Evolutionary conservation across 345 rosid genomes (phyloP).

Genomic region (Kernera saxatilis): DNA sequence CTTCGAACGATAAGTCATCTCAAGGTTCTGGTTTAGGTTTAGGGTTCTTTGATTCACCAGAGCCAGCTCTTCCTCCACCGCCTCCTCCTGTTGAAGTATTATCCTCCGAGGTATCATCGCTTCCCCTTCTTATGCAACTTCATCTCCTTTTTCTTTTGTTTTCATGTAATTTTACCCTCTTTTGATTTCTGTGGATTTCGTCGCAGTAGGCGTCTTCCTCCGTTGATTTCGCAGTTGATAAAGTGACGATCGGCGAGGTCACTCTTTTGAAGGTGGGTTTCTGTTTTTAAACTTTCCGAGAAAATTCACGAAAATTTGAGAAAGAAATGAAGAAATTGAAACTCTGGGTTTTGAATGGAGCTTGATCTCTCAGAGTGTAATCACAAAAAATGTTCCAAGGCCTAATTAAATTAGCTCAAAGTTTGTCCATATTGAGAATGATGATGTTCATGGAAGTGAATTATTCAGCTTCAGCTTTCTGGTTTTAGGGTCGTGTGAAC

Average conservation of each 20-base stretch:
- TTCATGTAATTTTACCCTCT: not conserved
- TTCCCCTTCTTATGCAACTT: not conserved
- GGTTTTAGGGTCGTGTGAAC: slow-evolving; percentile 71
- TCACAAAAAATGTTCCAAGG: not conserved
- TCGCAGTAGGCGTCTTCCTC: slow-evolving; percentile 45
- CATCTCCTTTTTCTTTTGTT: not conserved
- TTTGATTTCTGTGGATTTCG: not conserved
- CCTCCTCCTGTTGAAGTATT: slow-evolving; percentile 71
- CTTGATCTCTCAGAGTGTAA: not conserved
- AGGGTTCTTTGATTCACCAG: slow-evolving; percentile 50
- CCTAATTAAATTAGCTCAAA: not conserved
- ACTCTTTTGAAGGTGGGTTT: slow-evolving; percentile 63
- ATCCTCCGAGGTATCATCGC: slow-evolving; percentile 46
- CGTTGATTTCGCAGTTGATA: slow-evolving; percentile 42
- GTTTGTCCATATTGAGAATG: not conserved
- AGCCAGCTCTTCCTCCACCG: slow-evolving; percentile 54
- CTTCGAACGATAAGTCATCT: slow-evolving; percentile 24
- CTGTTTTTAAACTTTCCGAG: not conserved
- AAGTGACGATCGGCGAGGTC: slow-evolving; percentile 47
- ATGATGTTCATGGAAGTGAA: slow-evolving; percentile 1
- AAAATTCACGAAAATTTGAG: not conserved
- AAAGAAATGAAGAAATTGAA: not conserved
- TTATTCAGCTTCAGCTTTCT: slow-evolving; percentile 1
- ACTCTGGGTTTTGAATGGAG: no score
- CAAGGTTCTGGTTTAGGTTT: slow-evolving; percentile 40